Conservation (phyloP, 768 basidiomycete species). For the Podaxis sp. region DNA sequence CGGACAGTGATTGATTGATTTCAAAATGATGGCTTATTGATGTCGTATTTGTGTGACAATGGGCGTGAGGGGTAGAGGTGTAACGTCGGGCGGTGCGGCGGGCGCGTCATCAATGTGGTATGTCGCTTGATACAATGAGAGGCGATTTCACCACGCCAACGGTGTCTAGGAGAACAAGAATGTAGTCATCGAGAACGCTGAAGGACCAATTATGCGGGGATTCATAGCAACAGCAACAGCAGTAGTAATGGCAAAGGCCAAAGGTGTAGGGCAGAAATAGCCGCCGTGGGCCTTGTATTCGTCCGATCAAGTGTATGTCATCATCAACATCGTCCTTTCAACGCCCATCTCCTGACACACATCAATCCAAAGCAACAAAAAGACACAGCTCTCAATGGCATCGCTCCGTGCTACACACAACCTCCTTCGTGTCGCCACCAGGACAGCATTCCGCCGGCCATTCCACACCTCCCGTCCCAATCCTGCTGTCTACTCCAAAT, state of each 20-base stretch:
- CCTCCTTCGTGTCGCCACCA: not conserved
- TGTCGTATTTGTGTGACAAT: not conserved
- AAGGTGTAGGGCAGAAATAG: not conserved
- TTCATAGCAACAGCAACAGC: not conserved
- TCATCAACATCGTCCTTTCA: not conserved
- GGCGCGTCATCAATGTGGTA: not conserved
- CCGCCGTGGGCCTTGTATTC: not conserved
- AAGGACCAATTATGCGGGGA: not conserved
- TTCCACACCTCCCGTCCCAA: conserved; percentile 45
- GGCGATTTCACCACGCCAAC: conserved; percentile 1
- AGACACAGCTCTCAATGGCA: not conserved
- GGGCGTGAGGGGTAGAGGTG: not conserved
- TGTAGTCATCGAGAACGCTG: not conserved
- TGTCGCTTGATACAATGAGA: not conserved
- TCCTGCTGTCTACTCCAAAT: conserved; percentile 44
- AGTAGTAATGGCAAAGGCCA: not conserved
- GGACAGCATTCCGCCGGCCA: conserved; percentile 14
- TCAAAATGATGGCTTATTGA: too few relatives aligned
- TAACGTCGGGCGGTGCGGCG: not conserved
- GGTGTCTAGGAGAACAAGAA: not conserved
- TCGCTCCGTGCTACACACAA: not conserved
- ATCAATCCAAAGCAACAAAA: not conserved
- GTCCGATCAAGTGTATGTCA: not conserved
- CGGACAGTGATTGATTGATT: conserved; percentile 6
- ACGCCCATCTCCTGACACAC: not conserved